A percentile compares a stretch with the other conserved stretches of the same genome.
Conservation (phyloP, 495 filamentous ascomycete species). For the Aspergillus nidulans region DNA sequence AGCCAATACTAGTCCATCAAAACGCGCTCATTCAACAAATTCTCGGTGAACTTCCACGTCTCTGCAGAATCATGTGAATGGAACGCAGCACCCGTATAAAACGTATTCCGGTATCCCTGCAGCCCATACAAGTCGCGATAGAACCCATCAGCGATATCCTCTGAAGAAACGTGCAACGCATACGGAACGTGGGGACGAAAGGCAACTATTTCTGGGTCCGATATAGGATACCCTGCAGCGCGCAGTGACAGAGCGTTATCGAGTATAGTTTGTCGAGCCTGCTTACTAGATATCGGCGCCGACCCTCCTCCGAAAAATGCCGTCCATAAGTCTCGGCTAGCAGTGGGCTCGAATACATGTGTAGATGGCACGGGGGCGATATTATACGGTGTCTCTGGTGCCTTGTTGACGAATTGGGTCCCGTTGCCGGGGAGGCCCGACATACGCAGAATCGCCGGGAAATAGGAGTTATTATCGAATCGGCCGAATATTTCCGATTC, state of each 20-base stretch:
- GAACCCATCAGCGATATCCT: slow-evolving; percentile 43
- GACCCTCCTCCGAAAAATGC: neutral
- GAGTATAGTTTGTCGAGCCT: slow-evolving; percentile 16
- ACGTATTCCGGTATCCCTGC: slow-evolving; percentile 50
- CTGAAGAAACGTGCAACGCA: slow-evolving; percentile 22
- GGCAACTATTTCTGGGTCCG: slow-evolving; percentile 21
- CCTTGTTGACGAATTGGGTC: slow-evolving; percentile 23
- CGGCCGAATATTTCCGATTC: slow-evolving; percentile 39
- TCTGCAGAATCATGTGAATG: slow-evolving; percentile 1
- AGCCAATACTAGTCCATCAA: neutral
- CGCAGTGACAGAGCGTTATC: slow-evolving; percentile 11
- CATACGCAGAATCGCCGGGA: no score
- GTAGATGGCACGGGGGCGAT: slow-evolving; percentile 24
- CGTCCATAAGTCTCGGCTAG: slow-evolving; percentile 15
- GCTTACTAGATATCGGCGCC: slow-evolving; percentile 7
- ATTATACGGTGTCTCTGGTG: slow-evolving; percentile 21
- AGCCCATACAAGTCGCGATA: slow-evolving; percentile 45
- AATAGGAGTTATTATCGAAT: slow-evolving; percentile 22
- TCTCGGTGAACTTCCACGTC: slow-evolving; percentile 1
- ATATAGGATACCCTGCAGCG: slow-evolving; percentile 12
- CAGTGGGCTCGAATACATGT: slow-evolving; percentile 16
- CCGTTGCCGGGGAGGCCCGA: neutral
- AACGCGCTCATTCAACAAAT: neutral
- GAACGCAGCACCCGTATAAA: slow-evolving; percentile 46
- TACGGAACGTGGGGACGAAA: slow-evolving; percentile 26